Evolutionary conservation across 768 basidiomycete genomes (phyloP), one percentile per base, ranked within the genome.

Genomic region (Gautieria morchelliformis): DNA sequence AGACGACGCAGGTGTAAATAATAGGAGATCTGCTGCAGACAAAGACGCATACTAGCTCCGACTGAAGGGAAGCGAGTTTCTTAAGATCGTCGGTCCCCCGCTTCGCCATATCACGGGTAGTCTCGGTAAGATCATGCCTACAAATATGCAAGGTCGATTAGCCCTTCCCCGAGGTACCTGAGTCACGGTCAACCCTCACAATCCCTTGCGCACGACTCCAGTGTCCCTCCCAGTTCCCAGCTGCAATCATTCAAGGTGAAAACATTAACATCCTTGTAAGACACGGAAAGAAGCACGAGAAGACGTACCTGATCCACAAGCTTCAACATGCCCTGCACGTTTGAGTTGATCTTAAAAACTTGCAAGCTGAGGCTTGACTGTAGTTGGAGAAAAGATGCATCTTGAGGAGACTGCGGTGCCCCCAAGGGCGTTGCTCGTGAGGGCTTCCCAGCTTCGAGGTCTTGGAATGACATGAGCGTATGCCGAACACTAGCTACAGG

Each of bases 291-390:
- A 55, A 44, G 53, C 12, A 17, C 39, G 14, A 46, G 45, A 33
- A 49, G 33, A 45, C 41, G 22, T 49, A 56, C 55, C 69, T 94
- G 89, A 66, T 98, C 93, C n/a, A 98, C 91, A n/a, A 93, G 78
- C 71, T 90, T 91, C 64, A 92, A 70, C 50, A 99, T 94, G 15
- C 90, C 95, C 66, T 95, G 91, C 3, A 97, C 93, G 71, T 99
- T 99, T 58, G 90, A 82, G 65, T 95, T 94, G 75, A 98, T 93
- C 81, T 98, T 98, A 85, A 98, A 97, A 58, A 95, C 91, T 69
- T 98, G 94, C 6, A 98, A 78, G 1, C 87, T 87, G 59, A 93
- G 71, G 14, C 89, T 89, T 3, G 81, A 83, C 66, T 93, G 92
- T 15, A 94, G 73, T 33, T 75, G 76, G 10, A 78, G 72, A 69